Evolutionary conservation across 495 filamentous ascomycete species (phyloP).

Genomic region (Lasiosphaeriaceae sp.): DNA sequence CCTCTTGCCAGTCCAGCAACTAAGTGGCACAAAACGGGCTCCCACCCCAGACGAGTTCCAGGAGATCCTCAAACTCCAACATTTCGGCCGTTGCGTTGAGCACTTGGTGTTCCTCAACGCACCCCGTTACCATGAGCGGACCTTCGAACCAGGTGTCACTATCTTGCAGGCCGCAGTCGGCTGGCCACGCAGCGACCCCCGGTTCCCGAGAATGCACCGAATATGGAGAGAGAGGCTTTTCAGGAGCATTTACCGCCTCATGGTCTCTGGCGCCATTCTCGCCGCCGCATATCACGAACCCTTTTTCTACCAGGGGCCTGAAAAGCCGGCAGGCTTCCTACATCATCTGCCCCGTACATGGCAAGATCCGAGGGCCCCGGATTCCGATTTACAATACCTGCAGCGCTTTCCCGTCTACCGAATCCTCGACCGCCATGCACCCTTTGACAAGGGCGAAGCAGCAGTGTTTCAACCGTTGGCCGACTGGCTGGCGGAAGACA

Average conservation of each 20-base stretch:
- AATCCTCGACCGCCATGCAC: not conserved
- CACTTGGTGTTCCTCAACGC: not conserved
- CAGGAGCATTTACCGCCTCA: not conserved
- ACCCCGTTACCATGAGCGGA: too few species aligned
- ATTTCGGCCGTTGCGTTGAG: conserved; percentile 1
- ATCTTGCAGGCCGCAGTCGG: not conserved
- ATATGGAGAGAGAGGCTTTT: conserved; percentile 1
- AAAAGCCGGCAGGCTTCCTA: not conserved
- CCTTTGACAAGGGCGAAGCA: not conserved
- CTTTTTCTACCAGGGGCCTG: not conserved
- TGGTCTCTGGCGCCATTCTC: not conserved
- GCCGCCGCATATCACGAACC: not conserved
- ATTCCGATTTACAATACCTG: not conserved
- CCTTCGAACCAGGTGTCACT: not conserved
- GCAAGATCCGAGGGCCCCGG: not conserved
- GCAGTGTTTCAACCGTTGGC: not conserved
- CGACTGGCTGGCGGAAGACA: not conserved
- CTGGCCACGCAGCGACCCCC: not conserved
- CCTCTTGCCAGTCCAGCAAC: not conserved
- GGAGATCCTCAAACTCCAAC: not conserved
- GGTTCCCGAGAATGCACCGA: not conserved
- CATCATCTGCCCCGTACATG: not conserved
- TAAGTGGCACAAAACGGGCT: not conserved
- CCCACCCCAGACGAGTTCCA: not conserved
- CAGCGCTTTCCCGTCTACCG: not conserved